Evolutionary conservation across 306 rosid genomes (phyloP).

Genomic region (Purshia tridentata): DNA sequence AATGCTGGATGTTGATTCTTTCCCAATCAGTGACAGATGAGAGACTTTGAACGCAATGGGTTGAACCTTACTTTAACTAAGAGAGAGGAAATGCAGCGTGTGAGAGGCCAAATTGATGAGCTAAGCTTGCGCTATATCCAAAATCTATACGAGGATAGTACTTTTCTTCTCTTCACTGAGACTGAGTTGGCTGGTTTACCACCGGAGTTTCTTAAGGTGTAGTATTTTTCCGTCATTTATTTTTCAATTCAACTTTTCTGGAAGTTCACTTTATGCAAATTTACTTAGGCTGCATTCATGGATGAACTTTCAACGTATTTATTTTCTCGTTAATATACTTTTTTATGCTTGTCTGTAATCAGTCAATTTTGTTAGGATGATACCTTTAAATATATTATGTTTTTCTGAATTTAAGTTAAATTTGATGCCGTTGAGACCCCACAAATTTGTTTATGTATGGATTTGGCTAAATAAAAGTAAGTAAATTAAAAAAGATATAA

Average conservation of each 20-base stretch:
- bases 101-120: constrained; percentile 68
- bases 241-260: background rate
- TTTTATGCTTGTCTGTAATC: background rate
- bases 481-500: too few species aligned
- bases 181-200: constrained; percentile 87
- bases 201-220: constrained; percentile 71
- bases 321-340: background rate
- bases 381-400: background rate
- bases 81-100: constrained; percentile 74
- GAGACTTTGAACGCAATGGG: constrained; percentile 92
- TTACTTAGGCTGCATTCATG: background rate
- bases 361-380: background rate
- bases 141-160: constrained; percentile 64
- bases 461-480: too few species aligned
- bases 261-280: background rate
- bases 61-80: constrained; percentile 83
- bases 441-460: too few species aligned
- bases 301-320: background rate
- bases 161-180: constrained; percentile 57
- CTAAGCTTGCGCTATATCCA: constrained; percentile 71
- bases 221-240: constrained; percentile 10
- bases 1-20: constrained; percentile 62
- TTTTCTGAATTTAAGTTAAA: background rate
- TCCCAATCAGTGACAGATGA: constrained; percentile 94
- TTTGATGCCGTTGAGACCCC: too few species aligned